Conservation (phyloP, 352 stramenopile species). For the Globisporangium orthogonon region DNA sequence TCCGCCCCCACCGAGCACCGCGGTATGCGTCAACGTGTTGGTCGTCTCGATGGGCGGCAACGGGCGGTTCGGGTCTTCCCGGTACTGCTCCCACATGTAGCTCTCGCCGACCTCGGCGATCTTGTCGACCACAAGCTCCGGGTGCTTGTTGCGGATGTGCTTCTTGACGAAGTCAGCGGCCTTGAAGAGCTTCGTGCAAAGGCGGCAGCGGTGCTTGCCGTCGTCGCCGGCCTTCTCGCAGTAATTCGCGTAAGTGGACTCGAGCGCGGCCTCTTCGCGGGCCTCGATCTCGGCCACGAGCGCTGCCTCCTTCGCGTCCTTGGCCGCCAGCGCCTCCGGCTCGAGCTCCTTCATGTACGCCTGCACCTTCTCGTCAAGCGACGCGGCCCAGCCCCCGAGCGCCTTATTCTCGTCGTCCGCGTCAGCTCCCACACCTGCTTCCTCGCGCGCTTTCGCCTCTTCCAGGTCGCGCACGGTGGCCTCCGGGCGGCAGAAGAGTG, state of each 20-base stretch:
- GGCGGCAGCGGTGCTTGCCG: constrained; percentile 70
- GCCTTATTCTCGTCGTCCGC: constrained; percentile 26
- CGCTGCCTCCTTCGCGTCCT: constrained; percentile 46
- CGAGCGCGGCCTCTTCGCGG: constrained; percentile 60
- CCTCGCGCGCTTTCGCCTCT: constrained; percentile 64
- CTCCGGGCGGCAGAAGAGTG: constrained; percentile 68
- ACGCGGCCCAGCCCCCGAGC: constrained; percentile 62
- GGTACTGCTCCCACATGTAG: constrained; percentile 88
- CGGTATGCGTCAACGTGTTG: constrained; percentile 52
- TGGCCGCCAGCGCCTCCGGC: constrained; percentile 36
- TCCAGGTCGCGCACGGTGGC: constrained; percentile 63
- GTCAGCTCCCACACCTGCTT: constrained; percentile 22
- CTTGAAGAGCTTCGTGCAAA: constrained; percentile 89
- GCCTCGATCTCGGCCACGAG: constrained; percentile 73
- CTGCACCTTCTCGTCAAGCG: constrained; percentile 75
- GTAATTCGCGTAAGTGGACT: constrained; percentile 78
- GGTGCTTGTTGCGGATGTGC: constrained; percentile 86
- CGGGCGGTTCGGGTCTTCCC: constrained; percentile 71
- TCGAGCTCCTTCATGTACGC: constrained; percentile 52
- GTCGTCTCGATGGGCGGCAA: constrained; percentile 67
- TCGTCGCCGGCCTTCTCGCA: constrained; percentile 79
- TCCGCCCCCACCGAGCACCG: constrained; percentile 36
- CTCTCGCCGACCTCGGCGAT: constrained; percentile 74
- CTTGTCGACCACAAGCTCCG: constrained; percentile 77
- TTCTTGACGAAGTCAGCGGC: constrained; percentile 86